A percentile compares a stretch with the other conserved stretches of the same genome.
Evolutionary conservation across 108 stramenopile species (phyloP).

Genomic region (Skeletonema marinoi): DNA sequence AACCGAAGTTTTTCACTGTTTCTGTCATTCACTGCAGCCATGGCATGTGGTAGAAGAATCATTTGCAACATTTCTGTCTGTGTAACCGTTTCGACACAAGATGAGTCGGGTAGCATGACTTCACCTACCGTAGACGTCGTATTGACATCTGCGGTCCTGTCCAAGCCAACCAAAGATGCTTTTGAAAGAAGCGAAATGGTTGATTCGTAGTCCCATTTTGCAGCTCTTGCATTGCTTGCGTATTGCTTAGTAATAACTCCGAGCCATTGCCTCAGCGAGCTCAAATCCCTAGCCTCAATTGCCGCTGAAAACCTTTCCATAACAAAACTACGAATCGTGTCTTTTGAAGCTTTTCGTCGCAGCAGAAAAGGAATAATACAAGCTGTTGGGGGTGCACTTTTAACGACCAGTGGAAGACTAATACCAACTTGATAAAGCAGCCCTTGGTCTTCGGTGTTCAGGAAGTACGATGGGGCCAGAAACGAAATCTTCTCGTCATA

Average conservation of each 20-base stretch:
- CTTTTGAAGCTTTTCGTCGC: constrained; percentile 17
- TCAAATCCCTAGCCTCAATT: constrained; percentile 16
- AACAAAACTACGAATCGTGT: constrained; percentile 8
- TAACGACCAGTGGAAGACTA: constrained; percentile 10
- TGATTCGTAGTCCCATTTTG: constrained; percentile 22
- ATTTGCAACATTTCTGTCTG: constrained; percentile 33
- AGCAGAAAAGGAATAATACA: constrained; percentile 36
- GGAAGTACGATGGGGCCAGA: constrained; percentile 30
- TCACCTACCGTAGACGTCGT: not conserved
- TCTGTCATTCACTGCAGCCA: constrained; percentile 12
- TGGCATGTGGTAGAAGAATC: constrained; percentile 32
- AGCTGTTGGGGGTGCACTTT: constrained; percentile 9
- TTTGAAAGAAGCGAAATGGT: constrained; percentile 16
- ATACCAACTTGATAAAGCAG: constrained; percentile 26
- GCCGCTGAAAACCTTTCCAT: constrained; percentile 19
- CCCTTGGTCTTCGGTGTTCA: constrained; percentile 33
- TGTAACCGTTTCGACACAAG: constrained; percentile 17
- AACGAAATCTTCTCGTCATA: constrained; percentile 34
- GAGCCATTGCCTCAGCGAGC: constrained; percentile 13
- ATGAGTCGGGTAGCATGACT: constrained; percentile 1
- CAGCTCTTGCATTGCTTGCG: constrained; percentile 18
- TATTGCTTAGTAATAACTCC: constrained; percentile 27
- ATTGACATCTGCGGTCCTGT: constrained; percentile 2
- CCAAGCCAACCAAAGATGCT: constrained; percentile 3
- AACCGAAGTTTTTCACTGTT: constrained; percentile 16